Percentiles rank a stretch among this genome's conserved stretches.
Conservation (phyloP, 108 stramenopile species). For the Nannochloropsis oceanica region DNA sequence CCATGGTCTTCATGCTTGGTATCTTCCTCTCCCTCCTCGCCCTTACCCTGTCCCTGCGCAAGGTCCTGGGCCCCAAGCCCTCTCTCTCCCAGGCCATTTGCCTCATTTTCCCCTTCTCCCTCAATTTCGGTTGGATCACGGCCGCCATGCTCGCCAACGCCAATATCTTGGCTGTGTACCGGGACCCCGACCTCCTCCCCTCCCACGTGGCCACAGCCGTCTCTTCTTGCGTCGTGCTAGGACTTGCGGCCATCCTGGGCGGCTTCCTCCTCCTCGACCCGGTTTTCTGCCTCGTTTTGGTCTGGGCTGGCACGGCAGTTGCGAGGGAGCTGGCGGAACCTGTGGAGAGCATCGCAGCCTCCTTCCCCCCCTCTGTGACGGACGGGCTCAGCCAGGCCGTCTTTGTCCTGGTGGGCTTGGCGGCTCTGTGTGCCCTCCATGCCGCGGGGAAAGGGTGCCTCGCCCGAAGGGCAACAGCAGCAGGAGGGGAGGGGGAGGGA, state of each 20-base stretch:
- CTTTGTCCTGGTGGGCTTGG: neutral
- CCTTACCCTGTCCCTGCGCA: neutral
- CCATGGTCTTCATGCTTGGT: neutral
- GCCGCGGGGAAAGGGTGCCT: neutral
- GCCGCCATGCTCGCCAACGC: neutral
- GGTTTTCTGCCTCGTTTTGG: neutral
- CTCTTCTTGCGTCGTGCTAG: neutral
- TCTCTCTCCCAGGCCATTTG: neutral
- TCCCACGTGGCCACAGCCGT: neutral
- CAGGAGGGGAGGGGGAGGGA: neutral
- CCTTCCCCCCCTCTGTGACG: neutral
- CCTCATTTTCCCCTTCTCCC: neutral
- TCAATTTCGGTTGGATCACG: neutral
- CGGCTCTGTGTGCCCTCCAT: neutral
- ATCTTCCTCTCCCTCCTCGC: neutral
- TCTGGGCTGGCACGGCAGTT: neutral
- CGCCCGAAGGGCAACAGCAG: neutral
- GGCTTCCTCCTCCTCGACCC: neutral
- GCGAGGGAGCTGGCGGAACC: neutral
- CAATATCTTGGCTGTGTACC: neutral
- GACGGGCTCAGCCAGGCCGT: neutral
- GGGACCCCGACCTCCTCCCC: neutral
- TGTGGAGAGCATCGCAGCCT: neutral
- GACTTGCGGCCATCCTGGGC: neutral
- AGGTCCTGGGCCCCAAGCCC: neutral